Conservation (phyloP, 371 early-diverging fungal species). For the Fennellomyces sp. region DNA sequence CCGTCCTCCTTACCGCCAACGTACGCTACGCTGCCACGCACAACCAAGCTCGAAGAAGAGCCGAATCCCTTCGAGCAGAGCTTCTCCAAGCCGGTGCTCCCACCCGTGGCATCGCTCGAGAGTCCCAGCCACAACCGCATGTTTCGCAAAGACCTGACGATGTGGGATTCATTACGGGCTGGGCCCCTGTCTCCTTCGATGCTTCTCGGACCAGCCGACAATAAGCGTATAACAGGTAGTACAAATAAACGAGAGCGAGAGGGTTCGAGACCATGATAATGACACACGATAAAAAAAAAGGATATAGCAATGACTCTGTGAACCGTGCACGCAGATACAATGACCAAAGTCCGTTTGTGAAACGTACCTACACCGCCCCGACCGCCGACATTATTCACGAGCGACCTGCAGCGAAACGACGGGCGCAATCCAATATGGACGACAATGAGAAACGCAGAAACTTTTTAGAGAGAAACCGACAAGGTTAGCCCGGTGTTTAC, state of each 20-base stretch:
- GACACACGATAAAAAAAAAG: not conserved
- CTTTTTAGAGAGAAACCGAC: constrained; percentile 84
- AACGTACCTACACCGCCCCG: constrained; percentile 1
- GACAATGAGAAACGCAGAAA: constrained; percentile 74
- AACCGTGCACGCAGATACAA: constrained; percentile 4
- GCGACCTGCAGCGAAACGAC: not conserved
- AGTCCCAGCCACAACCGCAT: constrained; percentile 38
- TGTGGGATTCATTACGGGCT: constrained; percentile 69
- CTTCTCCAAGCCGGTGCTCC: constrained; percentile 59
- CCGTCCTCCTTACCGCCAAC: constrained; percentile 14
- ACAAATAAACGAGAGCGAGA: not conserved
- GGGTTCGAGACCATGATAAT: too few relatives aligned
- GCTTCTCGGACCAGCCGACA: constrained; percentile 60
- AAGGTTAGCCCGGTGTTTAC: constrained; percentile 48
- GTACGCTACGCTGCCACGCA: constrained; percentile 13
- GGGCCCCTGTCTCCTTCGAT: constrained; percentile 80
- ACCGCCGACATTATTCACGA: not conserved
- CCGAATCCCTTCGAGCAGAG: constrained; percentile 89
- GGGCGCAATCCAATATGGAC: constrained; percentile 16
- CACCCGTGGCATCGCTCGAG: constrained; percentile 45
- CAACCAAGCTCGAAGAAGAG: constrained; percentile 73
- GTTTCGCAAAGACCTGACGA: constrained; percentile 41
- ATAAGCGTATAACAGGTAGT: not conserved
- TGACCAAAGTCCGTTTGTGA: constrained; percentile 8
- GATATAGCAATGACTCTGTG: not conserved